A percentile compares a stretch with the other conserved stretches of the same genome.
Evolutionary conservation across 2,329 filamentous ascomycete genomes (phyloP).

Genomic region (Penicillium sp.): DNA sequence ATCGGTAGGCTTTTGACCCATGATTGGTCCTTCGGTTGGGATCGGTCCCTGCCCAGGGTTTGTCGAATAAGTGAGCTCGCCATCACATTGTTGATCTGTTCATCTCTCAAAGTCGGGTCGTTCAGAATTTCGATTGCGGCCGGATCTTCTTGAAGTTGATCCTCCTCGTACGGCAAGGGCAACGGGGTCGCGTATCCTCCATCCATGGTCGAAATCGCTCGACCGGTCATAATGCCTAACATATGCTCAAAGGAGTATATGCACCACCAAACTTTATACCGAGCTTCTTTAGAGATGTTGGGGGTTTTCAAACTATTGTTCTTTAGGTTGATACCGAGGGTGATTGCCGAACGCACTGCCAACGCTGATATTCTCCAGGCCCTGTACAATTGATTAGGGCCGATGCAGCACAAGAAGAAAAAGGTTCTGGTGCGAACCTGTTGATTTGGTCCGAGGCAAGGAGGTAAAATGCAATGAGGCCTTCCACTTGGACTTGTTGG

Average conservation of each 20-base stretch:
- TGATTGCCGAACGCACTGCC: conserved; percentile 39
- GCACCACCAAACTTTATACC: conserved; percentile 43
- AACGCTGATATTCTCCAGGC: conserved; percentile 40
- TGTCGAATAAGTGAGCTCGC: conserved; percentile 32
- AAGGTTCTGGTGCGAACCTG: conserved; percentile 26
- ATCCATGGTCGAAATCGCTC: conserved; percentile 35
- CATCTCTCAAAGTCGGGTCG: conserved; percentile 28
- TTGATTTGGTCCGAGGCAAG: conserved; percentile 39
- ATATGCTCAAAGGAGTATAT: conserved; percentile 39
- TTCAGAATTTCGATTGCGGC: conserved; percentile 34
- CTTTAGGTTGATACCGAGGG: conserved; percentile 41
- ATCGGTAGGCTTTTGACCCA: conserved; percentile 38
- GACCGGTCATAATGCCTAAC: conserved; percentile 40
- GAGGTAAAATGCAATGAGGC: conserved; percentile 37
- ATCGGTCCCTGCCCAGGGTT: conserved; percentile 24
- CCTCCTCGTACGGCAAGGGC: conserved; percentile 26
- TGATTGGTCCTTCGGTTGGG: conserved; percentile 26
- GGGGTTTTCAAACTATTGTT: conserved; percentile 34
- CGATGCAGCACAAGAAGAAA: not conserved
- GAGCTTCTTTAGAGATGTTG: conserved; percentile 38
- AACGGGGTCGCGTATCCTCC: conserved; percentile 22
- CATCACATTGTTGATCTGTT: conserved; percentile 28
- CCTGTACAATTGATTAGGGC: conserved; percentile 17
- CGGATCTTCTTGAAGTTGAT: conserved; percentile 35
- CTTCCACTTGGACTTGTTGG: conserved; percentile 41